These are phyloP conservation scores for Saitozyma podzolica DNA, from an alignment of 768 basidiomycete species.

Conservation along the genomic window DNA sequence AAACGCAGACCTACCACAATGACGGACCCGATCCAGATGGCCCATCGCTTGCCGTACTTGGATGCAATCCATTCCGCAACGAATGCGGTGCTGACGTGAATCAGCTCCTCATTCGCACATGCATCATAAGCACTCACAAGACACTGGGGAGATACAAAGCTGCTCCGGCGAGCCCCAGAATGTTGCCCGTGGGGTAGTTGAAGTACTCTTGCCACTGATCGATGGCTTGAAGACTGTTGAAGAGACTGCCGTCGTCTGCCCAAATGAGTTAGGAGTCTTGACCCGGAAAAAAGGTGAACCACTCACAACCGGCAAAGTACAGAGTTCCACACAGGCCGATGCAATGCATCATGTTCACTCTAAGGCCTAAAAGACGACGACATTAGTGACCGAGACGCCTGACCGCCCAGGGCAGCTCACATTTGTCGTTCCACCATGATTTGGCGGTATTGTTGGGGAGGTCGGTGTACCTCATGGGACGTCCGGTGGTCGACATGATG, in stretches of 20 bases:
- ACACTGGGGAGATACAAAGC: slow-evolving; percentile 22
- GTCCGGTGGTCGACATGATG: too few relatives aligned
- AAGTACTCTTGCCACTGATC: slow-evolving; percentile 27
- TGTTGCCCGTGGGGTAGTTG: slow-evolving; percentile 21
- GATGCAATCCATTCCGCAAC: slow-evolving; percentile 22
- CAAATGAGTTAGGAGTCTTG: background rate
- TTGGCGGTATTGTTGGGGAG: slow-evolving; percentile 26
- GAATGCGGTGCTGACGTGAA: slow-evolving; percentile 14
- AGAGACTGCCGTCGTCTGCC: slow-evolving; percentile 28
- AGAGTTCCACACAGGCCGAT: slow-evolving; percentile 12
- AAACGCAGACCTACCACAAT: slow-evolving; percentile 13
- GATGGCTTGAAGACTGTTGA: slow-evolving; percentile 35
- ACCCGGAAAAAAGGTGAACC: slow-evolving; percentile 9
- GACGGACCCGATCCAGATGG: slow-evolving; percentile 16
- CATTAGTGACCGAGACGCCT: too few relatives aligned
- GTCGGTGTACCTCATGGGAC: slow-evolving; percentile 12
- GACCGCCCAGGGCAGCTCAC: background rate
- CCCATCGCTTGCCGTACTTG: slow-evolving; percentile 12
- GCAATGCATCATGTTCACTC: slow-evolving; percentile 14
- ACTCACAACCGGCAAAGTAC: slow-evolving; percentile 19
- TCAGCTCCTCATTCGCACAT: too few relatives aligned
- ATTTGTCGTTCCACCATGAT: slow-evolving; percentile 23
- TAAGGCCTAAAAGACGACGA: slow-evolving; percentile 10
- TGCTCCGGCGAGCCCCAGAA: slow-evolving; percentile 32
- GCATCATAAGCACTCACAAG: background rate